Base-by-base conservation (phyloP, 1,284 basidiomycete genomes). In the Neonothopanus nambi region DNA sequence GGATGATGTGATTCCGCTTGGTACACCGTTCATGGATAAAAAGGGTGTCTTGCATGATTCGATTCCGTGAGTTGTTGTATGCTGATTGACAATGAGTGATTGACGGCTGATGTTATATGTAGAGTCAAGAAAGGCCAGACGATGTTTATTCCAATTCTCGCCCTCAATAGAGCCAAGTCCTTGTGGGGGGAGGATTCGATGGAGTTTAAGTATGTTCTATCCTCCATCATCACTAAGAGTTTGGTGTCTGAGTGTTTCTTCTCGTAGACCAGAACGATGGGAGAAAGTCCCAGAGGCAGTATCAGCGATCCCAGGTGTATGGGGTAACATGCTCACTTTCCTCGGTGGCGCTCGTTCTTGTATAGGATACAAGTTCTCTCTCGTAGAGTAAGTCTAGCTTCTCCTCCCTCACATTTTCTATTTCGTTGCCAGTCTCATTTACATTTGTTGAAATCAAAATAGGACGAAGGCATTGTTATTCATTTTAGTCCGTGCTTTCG, bases 1-100 rank as follows among this genome's bases (percentile, higher is more conserved):
- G 42, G 84, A 89, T 55, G 80, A 84, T 36, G 64, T 82, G 2
- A 62, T 91, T 17, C 89, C 88, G 0, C 70, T 82, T 3, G 69
- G 66, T 17, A 69, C 63, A 17, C 78, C 77, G 1, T 70, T 75
- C 42, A 70, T 61, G 0, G 79, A 80, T 51, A 64, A 64, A 37
- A 69, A 73, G 45, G 67, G 71, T 42, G 28, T 57, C 18, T 66
- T 68, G 50, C 38, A 62, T 1, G 70, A 70, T 13, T 63, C 69
- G 3, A 58, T 59, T 15, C 57, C 68, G 71, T 70, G 48, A 44
- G 67, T 63, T 9, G 17, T 7, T 28, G 23, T 36, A 36, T 2
- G 20, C 12, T 1, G 15, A 12, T 26, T 38, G 6, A 9, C 20
- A 18, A 11, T 33, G 30, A 13, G 30, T 9, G 8, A 45, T 45